Conservation (phyloP, 2,329 filamentous ascomycete genomes). For the Zasmidium cellare region DNA sequence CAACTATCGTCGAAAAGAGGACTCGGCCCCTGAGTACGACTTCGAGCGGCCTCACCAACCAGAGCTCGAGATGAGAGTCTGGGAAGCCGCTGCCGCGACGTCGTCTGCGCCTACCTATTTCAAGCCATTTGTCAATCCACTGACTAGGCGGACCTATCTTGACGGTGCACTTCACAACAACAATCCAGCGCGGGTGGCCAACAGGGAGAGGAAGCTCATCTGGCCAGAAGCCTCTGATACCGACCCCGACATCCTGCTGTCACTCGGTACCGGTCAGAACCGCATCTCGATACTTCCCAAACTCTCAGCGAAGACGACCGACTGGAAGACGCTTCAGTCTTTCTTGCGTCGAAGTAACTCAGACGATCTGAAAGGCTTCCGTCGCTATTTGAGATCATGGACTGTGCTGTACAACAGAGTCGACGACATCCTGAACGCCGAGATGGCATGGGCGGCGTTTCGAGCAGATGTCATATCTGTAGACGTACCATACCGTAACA, state of each 20-base stretch:
- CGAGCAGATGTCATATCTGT: neutral
- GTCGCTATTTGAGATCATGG: neutral
- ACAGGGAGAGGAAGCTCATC: constrained; percentile 26
- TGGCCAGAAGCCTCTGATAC: constrained; percentile 24
- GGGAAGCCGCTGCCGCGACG: constrained; percentile 53
- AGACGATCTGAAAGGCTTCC: neutral
- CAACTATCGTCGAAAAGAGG: constrained; percentile 42
- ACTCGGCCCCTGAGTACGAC: constrained; percentile 27
- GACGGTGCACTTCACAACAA: constrained; percentile 32
- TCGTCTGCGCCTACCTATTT: constrained; percentile 52
- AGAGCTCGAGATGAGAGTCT: constrained; percentile 42
- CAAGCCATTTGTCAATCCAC: constrained; percentile 48
- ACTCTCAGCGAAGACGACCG: neutral
- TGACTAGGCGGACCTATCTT: constrained; percentile 38
- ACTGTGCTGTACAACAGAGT: constrained; percentile 12
- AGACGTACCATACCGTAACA: neutral
- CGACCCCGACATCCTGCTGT: constrained; percentile 27
- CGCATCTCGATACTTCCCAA: neutral
- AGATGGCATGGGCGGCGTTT: constrained; percentile 20
- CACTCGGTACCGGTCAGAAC: constrained; percentile 24
- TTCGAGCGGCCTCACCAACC: constrained; percentile 39
- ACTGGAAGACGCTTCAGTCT: neutral
- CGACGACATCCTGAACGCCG: constrained; percentile 27
- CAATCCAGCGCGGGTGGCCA: constrained; percentile 28
- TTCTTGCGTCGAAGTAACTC: neutral